Percentiles rank a stretch among this genome's conserved stretches.
phyloP scores from a whole-genome alignment of 2,329 filamentous ascomycete species.

The Trichoderma koningiopsis region DNA sequence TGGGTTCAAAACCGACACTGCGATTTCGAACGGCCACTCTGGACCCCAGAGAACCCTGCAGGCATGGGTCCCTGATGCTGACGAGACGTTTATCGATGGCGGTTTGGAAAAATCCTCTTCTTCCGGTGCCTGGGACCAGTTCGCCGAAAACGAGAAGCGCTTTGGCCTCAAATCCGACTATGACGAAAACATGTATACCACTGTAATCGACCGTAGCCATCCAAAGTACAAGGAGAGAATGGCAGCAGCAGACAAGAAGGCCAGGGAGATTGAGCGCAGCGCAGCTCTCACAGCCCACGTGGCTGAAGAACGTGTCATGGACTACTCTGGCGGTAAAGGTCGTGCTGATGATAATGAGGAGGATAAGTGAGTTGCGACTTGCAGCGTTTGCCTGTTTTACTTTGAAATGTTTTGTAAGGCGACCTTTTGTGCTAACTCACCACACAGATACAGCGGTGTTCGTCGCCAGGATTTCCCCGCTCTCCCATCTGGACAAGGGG shows the following conservation, averaged over 20 bases:
- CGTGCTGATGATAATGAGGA: slow-evolving; percentile 82
- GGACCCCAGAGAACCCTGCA: slow-evolving; percentile 75
- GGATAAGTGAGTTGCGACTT: slow-evolving; percentile 70
- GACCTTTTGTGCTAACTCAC: slow-evolving; percentile 28
- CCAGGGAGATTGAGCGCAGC: slow-evolving; percentile 84
- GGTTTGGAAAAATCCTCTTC: slow-evolving; percentile 66
- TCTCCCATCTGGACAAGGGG: slow-evolving; percentile 53
- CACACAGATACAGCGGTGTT: slow-evolving; percentile 82
- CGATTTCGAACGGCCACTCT: slow-evolving; percentile 76
- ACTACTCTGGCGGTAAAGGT: slow-evolving; percentile 61
- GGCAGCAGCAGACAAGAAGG: slow-evolving; percentile 79
- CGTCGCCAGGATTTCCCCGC: slow-evolving; percentile 73
- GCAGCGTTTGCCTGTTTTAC: neutral
- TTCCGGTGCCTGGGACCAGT: slow-evolving; percentile 80
- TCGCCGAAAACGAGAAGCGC: slow-evolving; percentile 81
- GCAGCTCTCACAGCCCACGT: slow-evolving; percentile 77
- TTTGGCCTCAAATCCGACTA: slow-evolving; percentile 91
- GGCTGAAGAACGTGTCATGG: slow-evolving; percentile 82
- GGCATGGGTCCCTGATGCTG: slow-evolving; percentile 73
- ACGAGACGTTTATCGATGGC: slow-evolving; percentile 54
- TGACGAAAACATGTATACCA: slow-evolving; percentile 94
- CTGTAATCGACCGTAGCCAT: slow-evolving; percentile 79
- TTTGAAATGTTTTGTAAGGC: slow-evolving; percentile 16
- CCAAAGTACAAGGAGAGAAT: slow-evolving; percentile 78
- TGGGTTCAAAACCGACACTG: slow-evolving; percentile 81